Percentiles rank a stretch among this genome's conserved stretches.
Conservation (phyloP, 495 filamentous ascomycete genomes). For the Aspergillus sclerotiicarbonarius region DNA sequence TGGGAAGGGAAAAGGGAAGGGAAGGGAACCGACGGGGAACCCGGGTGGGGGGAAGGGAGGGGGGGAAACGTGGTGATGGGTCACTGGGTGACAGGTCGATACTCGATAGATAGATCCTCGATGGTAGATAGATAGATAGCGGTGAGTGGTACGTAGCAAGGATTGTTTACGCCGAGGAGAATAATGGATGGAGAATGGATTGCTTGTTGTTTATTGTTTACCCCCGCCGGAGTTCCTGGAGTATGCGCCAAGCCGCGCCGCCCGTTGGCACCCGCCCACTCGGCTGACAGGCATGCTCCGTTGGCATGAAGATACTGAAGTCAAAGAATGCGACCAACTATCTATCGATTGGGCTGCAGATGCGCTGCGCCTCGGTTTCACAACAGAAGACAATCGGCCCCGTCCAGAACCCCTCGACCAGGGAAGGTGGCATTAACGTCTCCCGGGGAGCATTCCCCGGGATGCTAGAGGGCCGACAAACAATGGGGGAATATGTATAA, state of each 20-base stretch:
- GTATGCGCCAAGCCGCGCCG: slow-evolving; percentile 1
- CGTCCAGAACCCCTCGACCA: not conserved
- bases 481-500: slow-evolving; percentile 7
- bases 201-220: slow-evolving; percentile 5
- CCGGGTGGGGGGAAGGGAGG: not conserved
- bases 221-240: not conserved
- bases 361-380: not conserved
- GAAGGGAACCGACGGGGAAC: not conserved
- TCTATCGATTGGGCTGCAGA: too few species aligned
- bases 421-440: not conserved
- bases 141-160: not conserved
- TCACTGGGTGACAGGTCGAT: not conserved
- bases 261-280: not conserved
- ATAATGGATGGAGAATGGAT: too few species aligned
- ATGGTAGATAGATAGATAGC: not conserved
- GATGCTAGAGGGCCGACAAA: slow-evolving; percentile 4
- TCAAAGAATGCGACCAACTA: too few species aligned
- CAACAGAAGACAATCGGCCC: not conserved
- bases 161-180: too few species aligned
- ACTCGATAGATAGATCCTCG: too few species aligned
- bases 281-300: too few species aligned
- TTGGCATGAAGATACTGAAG: too few species aligned
- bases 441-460: slow-evolving; percentile 12
- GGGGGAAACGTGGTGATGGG: not conserved
- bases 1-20: not conserved